Conservation (phyloP, 2,329 filamentous ascomycete species). For the Sclerotinia sclerotiorum region DNA sequence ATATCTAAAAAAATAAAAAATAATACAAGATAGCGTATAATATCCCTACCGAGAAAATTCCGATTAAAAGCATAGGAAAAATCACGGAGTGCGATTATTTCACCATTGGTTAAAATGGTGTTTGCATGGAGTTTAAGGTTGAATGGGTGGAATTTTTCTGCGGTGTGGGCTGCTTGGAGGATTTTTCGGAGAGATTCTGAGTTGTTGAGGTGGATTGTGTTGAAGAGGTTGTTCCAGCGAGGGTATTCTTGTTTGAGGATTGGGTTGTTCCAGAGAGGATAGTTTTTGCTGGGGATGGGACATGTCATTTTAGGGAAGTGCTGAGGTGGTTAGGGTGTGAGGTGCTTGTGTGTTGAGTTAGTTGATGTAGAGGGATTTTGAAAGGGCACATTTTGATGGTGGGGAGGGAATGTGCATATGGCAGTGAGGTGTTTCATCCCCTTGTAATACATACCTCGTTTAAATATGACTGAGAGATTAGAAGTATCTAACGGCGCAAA, state of each 20-base stretch:
- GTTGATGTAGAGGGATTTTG: rapidly evolving
- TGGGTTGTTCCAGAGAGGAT: background rate
- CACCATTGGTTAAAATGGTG: background rate
- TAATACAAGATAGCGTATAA: background rate
- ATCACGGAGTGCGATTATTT: background rate
- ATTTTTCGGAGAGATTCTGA: background rate
- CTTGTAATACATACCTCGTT: background rate
- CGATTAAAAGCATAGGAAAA: conserved; percentile 12
- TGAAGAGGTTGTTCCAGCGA: conserved; percentile 1
- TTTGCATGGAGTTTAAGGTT: background rate
- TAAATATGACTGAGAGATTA: too few species aligned
- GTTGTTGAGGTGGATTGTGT: conserved; percentile 1
- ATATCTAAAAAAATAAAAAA: too few species aligned
- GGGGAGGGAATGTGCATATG: background rate
- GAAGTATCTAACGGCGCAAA: background rate
- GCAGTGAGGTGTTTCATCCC: background rate
- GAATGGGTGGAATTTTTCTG: background rate
- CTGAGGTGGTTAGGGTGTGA: background rate
- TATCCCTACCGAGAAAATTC: background rate
- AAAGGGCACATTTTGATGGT: background rate
- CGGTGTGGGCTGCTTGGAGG: background rate
- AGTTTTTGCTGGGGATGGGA: background rate
- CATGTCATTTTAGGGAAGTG: background rate
- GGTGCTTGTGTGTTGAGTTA: background rate
- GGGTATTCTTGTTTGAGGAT: background rate